Conservation (phyloP, 2,329 filamentous ascomycete species). For the Phyllosticta citriasiana region DNA sequence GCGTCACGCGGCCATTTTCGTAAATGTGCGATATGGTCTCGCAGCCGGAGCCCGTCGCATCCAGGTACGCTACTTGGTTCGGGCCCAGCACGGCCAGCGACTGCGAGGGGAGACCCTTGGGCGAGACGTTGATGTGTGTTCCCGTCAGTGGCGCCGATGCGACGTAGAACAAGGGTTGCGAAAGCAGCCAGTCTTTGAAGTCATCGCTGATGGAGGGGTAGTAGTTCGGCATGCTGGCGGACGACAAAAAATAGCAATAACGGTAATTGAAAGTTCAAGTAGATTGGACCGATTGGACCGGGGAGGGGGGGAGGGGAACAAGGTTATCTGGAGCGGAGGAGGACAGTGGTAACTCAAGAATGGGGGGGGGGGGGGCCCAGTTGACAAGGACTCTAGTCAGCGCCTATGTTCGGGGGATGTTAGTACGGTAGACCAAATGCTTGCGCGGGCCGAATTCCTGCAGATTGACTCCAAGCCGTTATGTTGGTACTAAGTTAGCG, state of each 20-base stretch:
- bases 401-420: background rate
- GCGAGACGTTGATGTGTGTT: conserved; percentile 64
- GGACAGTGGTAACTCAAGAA: background rate
- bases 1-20: conserved; percentile 64
- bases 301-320: background rate
- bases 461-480: background rate
- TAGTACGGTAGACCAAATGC: background rate
- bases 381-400: background rate
- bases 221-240: conserved; percentile 46
- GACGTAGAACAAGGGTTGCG: conserved; percentile 66
- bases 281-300: too few relatives aligned
- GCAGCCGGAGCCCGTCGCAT: conserved; percentile 63
- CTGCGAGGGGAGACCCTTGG: conserved; percentile 57
- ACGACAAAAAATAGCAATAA: background rate
- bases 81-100: conserved; percentile 52
- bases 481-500: background rate
- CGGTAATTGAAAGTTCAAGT: background rate
- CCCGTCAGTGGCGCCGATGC: conserved; percentile 60
- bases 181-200: conserved; percentile 53
- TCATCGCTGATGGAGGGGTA: conserved; percentile 45
- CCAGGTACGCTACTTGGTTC: conserved; percentile 58
- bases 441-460: background rate
- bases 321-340: background rate
- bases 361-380: background rate
- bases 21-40: conserved; percentile 69